Evolutionary conservation across 1,284 basidiomycete genomes (phyloP).

Genomic region (Pseudozyma thailandica): DNA sequence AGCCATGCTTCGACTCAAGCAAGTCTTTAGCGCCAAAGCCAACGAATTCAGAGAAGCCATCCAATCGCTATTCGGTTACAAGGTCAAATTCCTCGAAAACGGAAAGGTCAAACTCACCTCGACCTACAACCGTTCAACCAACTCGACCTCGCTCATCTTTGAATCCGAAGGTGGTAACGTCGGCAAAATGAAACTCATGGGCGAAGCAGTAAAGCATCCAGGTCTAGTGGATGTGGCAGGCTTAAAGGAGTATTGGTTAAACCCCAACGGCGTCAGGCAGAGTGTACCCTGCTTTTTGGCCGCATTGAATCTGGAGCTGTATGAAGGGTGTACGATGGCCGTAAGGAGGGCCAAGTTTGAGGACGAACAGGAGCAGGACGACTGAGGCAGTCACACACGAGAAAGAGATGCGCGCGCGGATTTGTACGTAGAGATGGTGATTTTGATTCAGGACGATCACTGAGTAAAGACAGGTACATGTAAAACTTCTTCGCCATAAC

Average conservation of each 20-base stretch:
- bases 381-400: no score
- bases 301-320: conserved; percentile 71
- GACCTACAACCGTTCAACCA: conserved; percentile 73
- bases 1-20: conserved; percentile 76
- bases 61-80: conserved; percentile 81
- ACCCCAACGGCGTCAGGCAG: conserved; percentile 68
- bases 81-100: conserved; percentile 83
- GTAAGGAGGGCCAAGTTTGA: conserved; percentile 18
- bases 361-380: conserved; percentile 8
- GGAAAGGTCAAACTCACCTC: conserved; percentile 84
- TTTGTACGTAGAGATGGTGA: not conserved
- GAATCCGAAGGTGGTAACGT: conserved; percentile 70
- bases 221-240: conserved; percentile 50
- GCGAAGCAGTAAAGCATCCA: conserved; percentile 63
- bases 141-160: conserved; percentile 70
- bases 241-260: conserved; percentile 71
- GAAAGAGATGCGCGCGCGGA: no score
- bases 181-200: conserved; percentile 71
- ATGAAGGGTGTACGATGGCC: conserved; percentile 58
- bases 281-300: conserved; percentile 72
- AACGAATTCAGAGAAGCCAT: conserved; percentile 84
- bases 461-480: not conserved
- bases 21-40: conserved; percentile 78
- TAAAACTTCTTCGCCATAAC: not conserved
- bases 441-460: not conserved